Conservation (phyloP, 140 eudicot species). For the Stevia rebaudiana region DNA sequence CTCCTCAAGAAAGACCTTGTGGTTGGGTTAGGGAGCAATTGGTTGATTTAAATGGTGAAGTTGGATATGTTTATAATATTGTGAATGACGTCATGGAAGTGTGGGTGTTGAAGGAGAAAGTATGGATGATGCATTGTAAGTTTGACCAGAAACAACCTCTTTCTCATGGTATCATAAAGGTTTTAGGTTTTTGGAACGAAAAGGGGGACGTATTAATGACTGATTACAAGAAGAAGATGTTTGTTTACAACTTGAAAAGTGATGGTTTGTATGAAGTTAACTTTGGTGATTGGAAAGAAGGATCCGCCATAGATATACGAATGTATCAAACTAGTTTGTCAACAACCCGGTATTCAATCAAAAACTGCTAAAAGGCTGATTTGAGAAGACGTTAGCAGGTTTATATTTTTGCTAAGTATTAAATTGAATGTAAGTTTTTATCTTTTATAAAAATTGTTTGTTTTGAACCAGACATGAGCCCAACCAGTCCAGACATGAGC, state of each 20-base stretch:
- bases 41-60: not conserved
- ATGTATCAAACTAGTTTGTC: conserved; percentile 3
- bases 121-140: conserved; percentile 12
- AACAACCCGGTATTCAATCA: not conserved
- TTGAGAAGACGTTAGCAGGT: too few relatives aligned
- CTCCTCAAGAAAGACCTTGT: not conserved
- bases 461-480: too few relatives aligned
- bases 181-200: conserved; percentile 16
- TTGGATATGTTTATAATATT: not conserved
- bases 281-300: not conserved
- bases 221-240: not conserved
- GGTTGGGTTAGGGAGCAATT: not conserved
- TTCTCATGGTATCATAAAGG: not conserved
- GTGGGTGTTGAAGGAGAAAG: conserved; percentile 15
- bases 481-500: too few relatives aligned
- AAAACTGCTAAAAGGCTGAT: too few relatives aligned
- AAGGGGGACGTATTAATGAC: conserved; percentile 1
- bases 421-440: too few relatives aligned
- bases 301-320: not conserved
- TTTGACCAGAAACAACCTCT: conserved; percentile 2
- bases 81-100: not conserved
- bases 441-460: too few relatives aligned
- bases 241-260: not conserved
- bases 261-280: not conserved
- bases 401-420: too few relatives aligned